These are phyloP conservation scores for Achaetomiella virescens DNA, from an alignment of 495 filamentous ascomycete species.

Conservation along the genomic window DNA sequence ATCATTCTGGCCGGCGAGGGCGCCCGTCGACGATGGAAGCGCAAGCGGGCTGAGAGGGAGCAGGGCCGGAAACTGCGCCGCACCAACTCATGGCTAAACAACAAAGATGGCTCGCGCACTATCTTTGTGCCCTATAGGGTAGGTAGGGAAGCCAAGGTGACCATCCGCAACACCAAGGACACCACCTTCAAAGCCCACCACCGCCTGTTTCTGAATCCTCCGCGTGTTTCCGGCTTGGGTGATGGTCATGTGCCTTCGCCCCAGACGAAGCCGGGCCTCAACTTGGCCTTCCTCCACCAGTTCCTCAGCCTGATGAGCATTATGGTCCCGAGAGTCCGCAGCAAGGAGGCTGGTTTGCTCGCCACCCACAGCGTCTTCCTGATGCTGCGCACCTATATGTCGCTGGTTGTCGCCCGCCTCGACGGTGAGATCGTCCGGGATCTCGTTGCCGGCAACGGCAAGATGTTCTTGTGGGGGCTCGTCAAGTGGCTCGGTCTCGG, in stretches of 20 bases:
- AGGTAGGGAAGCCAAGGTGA: constrained; percentile 82
- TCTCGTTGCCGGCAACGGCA: constrained; percentile 89
- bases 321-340: constrained; percentile 91
- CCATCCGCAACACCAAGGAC: constrained; percentile 85
- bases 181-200: constrained; percentile 96
- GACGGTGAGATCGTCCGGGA: constrained; percentile 97
- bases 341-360: constrained; percentile 88
- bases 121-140: constrained; percentile 92
- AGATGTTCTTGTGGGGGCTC: constrained; percentile 80
- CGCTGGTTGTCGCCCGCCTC: constrained; percentile 81
- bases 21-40: constrained; percentile 64
- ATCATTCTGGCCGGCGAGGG: constrained; percentile 74
- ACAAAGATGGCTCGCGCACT: constrained; percentile 88
- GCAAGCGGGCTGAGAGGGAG: constrained; percentile 66
- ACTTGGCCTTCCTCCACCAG: constrained; percentile 97
- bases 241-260: constrained; percentile 78
- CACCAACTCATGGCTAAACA: constrained; percentile 83
- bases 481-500: constrained; percentile 63
- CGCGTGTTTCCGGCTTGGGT: constrained; percentile 65
- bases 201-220: constrained; percentile 86
- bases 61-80: constrained; percentile 72
- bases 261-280: constrained; percentile 88
- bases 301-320: constrained; percentile 92
- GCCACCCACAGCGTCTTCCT: constrained; percentile 83
- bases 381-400: constrained; percentile 88